Conservation (phyloP, 352 stramenopile species). For the Pythium vanterpoolii region DNA sequence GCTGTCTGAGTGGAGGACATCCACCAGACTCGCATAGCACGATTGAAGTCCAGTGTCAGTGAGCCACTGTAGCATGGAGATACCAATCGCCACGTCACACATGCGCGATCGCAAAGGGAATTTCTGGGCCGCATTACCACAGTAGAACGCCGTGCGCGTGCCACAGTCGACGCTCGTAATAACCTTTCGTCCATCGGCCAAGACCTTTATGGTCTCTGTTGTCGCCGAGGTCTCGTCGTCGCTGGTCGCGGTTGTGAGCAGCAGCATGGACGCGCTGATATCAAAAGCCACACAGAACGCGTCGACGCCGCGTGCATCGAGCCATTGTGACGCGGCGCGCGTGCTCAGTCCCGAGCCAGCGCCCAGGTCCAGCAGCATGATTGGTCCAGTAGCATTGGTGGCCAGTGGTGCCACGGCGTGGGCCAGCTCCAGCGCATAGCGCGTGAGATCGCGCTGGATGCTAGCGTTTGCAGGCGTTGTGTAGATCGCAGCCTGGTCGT, state of each 20-base stretch:
- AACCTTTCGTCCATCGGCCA: constrained; percentile 18
- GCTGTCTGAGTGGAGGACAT: constrained; percentile 23
- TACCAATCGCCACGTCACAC: constrained; percentile 57
- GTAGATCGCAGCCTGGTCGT: constrained; percentile 59
- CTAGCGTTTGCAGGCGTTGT: constrained; percentile 58
- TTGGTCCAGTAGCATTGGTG: neutral
- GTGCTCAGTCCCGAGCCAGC: constrained; percentile 72
- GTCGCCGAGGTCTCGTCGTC: neutral
- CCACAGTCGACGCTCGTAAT: constrained; percentile 15
- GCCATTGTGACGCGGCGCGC: constrained; percentile 44
- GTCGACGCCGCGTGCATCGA: constrained; percentile 28
- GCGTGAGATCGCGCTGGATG: constrained; percentile 70
- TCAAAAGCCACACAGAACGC: constrained; percentile 63
- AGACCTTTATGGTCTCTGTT: neutral
- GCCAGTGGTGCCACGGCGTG: constrained; percentile 13
- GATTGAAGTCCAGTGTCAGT: constrained; percentile 45
- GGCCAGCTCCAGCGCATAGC: constrained; percentile 59
- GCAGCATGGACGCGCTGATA: constrained; percentile 75
- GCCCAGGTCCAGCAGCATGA: constrained; percentile 59
- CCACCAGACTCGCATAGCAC: constrained; percentile 56
- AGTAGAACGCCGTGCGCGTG: constrained; percentile 37
- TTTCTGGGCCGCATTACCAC: constrained; percentile 60
- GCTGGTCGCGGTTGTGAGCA: constrained; percentile 23
- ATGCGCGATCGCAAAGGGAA: constrained; percentile 44
- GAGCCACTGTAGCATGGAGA: constrained; percentile 86